These are phyloP conservation scores for Ogataea corticis DNA, from an alignment of 805 yeast species.

Conservation along the genomic window DNA sequence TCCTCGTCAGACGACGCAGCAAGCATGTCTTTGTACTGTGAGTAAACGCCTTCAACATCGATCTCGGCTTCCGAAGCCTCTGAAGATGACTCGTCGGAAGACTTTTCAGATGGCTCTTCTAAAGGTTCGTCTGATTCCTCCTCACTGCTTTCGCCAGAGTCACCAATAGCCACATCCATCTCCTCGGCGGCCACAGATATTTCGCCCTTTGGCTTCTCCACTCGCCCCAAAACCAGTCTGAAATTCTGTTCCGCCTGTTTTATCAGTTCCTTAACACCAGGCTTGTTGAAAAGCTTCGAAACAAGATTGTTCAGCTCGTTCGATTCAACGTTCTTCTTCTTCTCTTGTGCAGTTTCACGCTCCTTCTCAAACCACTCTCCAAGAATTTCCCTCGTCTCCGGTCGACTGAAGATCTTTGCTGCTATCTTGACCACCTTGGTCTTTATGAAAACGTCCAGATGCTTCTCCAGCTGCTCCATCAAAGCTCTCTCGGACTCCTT, in stretches of 20 bases:
- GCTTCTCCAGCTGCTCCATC: slow-evolving; percentile 13
- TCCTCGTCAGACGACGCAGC: slow-evolving; percentile 48
- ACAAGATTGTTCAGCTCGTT: slow-evolving; percentile 45
- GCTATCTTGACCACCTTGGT: slow-evolving; percentile 24
- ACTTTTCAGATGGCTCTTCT: slow-evolving; percentile 6
- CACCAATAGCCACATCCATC: slow-evolving; percentile 16
- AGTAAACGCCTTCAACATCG: slow-evolving; percentile 19
- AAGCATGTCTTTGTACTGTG: slow-evolving; percentile 33
- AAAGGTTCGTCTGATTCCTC: slow-evolving; percentile 27
- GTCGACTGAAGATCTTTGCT: slow-evolving; percentile 22
- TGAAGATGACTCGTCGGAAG: neutral
- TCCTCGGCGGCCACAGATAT: slow-evolving; percentile 23
- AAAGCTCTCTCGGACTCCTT: slow-evolving; percentile 5
- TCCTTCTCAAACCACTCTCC: slow-evolving; percentile 34
- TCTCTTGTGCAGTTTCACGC: slow-evolving; percentile 25
- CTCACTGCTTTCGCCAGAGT: slow-evolving; percentile 10
- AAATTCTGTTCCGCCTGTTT: slow-evolving; percentile 28
- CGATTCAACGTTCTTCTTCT: slow-evolving; percentile 40
- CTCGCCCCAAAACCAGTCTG: slow-evolving; percentile 30
- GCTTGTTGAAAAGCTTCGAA: slow-evolving; percentile 49
- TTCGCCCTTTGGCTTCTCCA: slow-evolving; percentile 28
- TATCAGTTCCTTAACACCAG: slow-evolving; percentile 36
- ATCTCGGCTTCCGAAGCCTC: slow-evolving; percentile 10
- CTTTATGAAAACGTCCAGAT: slow-evolving; percentile 23
- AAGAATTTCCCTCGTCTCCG: slow-evolving; percentile 22